Base-by-base conservation (phyloP, 2,329 filamentous ascomycete species). In the Penicillium concentricum region DNA sequence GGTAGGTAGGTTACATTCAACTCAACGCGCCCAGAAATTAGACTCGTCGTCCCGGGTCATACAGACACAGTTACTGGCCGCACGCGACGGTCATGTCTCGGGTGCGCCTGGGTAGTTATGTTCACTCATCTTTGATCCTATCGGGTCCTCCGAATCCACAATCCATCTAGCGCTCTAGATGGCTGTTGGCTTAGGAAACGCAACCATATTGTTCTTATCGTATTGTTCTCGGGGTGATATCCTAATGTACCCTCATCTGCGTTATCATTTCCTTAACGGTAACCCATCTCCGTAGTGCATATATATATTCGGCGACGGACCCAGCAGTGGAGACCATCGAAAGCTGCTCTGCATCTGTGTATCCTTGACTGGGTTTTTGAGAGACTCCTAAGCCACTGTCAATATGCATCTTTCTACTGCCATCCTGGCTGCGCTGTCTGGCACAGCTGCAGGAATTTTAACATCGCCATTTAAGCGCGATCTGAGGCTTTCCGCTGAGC, bases 401-500 rank as follows among this genome's bases (percentile, higher is more conserved):
- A 47, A 15, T 1, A 64, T 64, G 61, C 50, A 51, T 54, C 35
- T 56, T 24, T 51, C 43, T 6, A 32, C 32, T 47, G 30, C 44
- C 1, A 16, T 41, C 32, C 49, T 64, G 16, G 54, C 54, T 10
- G 58, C 46, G 47, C 38, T 62, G 32, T 58, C 61, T 4, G 34
- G 58, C 13, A 52, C 49, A 41, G 44, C 54, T 20, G 35, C 44
- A 4, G 49, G 26, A 5, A 13, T 50, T 24, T 8, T 26, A 4
- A 38, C 47, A 28, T 51, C 54, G 1, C n/a, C n/a, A 18, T 56
- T 59, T 22, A 58, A 42, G 16, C 60, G 58, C 5, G 59, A 67
- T 12, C 13, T 67, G 12, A 58, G 50, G 28, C 54, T 67, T 32
- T 52, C 62, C 13, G 60, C 63, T n/a, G 50, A 64, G 39, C 34